These are phyloP conservation scores for Artomyces pyxidatus DNA, from an alignment of 768 basidiomycete species.

Conservation along the genomic window DNA sequence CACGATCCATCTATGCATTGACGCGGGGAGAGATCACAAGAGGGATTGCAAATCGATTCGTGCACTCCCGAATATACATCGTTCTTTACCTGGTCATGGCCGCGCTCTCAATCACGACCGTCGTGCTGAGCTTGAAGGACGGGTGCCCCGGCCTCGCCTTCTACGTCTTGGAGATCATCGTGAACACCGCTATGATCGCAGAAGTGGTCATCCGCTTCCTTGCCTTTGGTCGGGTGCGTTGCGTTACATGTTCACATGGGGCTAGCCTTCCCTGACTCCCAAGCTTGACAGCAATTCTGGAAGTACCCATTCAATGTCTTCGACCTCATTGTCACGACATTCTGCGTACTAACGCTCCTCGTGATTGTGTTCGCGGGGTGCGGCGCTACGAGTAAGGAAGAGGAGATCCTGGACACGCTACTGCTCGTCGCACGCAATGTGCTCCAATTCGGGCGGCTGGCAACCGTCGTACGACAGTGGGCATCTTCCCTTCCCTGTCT, in stretches of 20 bases:
- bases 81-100: constrained; percentile 87
- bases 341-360: constrained; percentile 85
- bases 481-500: constrained; percentile 24
- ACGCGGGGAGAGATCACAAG: constrained; percentile 75
- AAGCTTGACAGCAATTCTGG: constrained; percentile 78
- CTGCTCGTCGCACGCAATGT: constrained; percentile 89
- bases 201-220: constrained; percentile 90
- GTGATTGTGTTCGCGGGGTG: constrained; percentile 87
- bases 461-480: constrained; percentile 89
- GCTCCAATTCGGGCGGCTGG: constrained; percentile 86
- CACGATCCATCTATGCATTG: constrained; percentile 79
- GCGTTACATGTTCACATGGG: neutral
- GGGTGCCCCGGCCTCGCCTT: constrained; percentile 86
- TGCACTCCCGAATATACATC: constrained; percentile 83
- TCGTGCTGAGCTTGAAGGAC: constrained; percentile 72
- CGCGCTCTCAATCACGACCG: constrained; percentile 76
- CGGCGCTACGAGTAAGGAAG: constrained; percentile 76
- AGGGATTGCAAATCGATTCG: constrained; percentile 84
- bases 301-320: constrained; percentile 87
- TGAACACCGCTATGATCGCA: constrained; percentile 87
- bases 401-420: constrained; percentile 90
- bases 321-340: constrained; percentile 79
- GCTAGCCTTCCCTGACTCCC: neutral
- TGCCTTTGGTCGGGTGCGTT: constrained; percentile 83
- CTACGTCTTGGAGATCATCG: constrained; percentile 82